Base-by-base conservation (phyloP, 2,329 filamentous ascomycete species). In the Colletotrichum eremochloae region DNA sequence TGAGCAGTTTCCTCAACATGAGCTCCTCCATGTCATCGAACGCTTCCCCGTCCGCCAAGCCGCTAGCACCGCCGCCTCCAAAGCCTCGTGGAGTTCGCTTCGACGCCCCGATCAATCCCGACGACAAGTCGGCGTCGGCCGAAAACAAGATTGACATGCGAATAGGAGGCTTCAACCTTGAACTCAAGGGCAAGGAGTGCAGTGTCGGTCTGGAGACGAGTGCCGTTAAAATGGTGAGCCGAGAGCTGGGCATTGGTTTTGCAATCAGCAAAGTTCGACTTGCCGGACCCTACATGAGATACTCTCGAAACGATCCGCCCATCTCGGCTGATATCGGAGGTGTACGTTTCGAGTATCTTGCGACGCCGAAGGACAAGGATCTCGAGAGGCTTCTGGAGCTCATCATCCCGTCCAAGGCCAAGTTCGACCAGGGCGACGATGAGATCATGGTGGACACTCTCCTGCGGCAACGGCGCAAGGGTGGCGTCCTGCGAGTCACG, bases 401-500 rank as follows among this genome's bases (percentile, higher is more conserved):
- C 63, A 93, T 99, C 67, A 97, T 93, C 8, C 97, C 96, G 0
- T 97, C 95, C 0, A 96, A 95, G 75, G 91, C 96, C 80, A 94
- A 95, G 74, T 98, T 96, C 76, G 88, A 91, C 75, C 92, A 96
- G 73, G 90, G 91, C 58, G 93, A 97, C 72, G 94, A 98, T 76
- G 96, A 98, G 77, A 97, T 99, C 72, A 91, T 99, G 86, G 89
- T 99, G 31, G 96, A 98, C 76, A 98, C 94, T 0, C 86, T 99
- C 0, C 84, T 98, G 18, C 89, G 94, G 31, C 96, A 99, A 80
- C 88, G 96, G 72, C 89, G 92, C 65, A 96, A 98, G 81, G 96
- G 96, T 0, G 91, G 93, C 12, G 92, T 98, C 8, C 84, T 98
- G 40, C 91, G 94, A 61, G 80, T 93, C 6, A 90, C 88, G 4